These are phyloP conservation scores for Chenopodium suecicum DNA, from an alignment of 148 eudicot species.

Conservation along the genomic window DNA sequence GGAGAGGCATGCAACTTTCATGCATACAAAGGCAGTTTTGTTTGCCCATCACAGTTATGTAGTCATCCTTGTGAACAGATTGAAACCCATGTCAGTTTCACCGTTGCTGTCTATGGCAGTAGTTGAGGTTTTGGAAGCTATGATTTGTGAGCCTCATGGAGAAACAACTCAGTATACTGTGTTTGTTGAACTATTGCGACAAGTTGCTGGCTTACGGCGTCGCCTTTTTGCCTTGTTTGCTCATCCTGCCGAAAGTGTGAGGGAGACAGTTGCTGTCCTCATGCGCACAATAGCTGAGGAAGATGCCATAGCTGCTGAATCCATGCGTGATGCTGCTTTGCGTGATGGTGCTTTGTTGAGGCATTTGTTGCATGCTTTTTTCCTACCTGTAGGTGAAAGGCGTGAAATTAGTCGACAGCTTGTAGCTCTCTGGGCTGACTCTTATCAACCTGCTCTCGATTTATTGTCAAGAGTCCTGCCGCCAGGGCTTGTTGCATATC, in stretches of 20 bases:
- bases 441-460: conserved; percentile 97
- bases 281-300: conserved; percentile 99
- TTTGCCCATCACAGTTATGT: conserved; percentile 70
- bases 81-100: conserved; percentile 91
- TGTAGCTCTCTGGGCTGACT: conserved; percentile 99
- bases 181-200: conserved; percentile 90
- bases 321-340: conserved; percentile 98
- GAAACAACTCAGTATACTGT: conserved; percentile 95
- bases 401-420: conserved; percentile 96
- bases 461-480: conserved; percentile 88
- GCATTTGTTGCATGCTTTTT: conserved; percentile 88
- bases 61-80: conserved; percentile 79
- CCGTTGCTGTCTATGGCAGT: conserved; percentile 89
- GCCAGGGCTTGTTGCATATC: conserved; percentile 96
- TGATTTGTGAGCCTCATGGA: conserved; percentile 97
- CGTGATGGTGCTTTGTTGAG: conserved; percentile 97
- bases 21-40: conserved; percentile 94
- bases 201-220: conserved; percentile 87
- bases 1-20: conserved; percentile 82
- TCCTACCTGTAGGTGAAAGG: conserved; percentile 81
- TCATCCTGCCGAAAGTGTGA: conserved; percentile 94
- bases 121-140: conserved; percentile 95
- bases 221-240: conserved; percentile 95
- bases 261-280: conserved; percentile 93
- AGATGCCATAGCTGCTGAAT: conserved; percentile 99